Base-by-base conservation (phyloP, 2,329 filamentous ascomycete genomes). In the Sarocladiaceae sp. region DNA sequence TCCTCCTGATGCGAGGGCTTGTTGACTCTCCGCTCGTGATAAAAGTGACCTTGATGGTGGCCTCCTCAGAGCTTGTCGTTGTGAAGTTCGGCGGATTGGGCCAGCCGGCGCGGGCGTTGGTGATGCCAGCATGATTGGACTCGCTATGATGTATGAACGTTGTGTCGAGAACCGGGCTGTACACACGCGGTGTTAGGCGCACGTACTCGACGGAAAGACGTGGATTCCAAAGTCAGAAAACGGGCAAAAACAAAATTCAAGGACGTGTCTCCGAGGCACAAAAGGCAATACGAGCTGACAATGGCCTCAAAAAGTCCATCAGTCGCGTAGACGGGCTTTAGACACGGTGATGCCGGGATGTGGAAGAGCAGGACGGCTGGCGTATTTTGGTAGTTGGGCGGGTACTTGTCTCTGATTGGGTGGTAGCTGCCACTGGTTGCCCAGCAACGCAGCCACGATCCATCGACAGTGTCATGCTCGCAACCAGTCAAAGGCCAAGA, bases 61-160 rank as follows among this genome's bases (percentile, higher is more conserved):
- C 40, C 78, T 76, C 59, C 77, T 73, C 46, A 80, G 65, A 35
- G 76, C 75, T 57, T 83, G 81, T 57, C 81, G 71, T 55, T 80
- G 71, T 4, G 81, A 83, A 8, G 77, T 76, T 60, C 80, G 76
- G 61, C 81, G 53, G 65, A 71, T 51, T 68, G 72, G 60, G 72
- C 74, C 60, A 75, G 72, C 70, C 58, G 72, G 75, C 61, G 77
- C 69, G 31, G 82, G 79, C 4, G 80, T 82, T 52, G 79, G 79
- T 58, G 79, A 83, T 57, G 71, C 72, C 58, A 57, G 51, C 58
- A 57, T 56, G 51, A 53, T 55, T 59, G 56, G 53, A 60, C 51
- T 46, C 23, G 39, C 53, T 54, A 50, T 49, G 52, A 50, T 35
- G 28, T 52, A 54, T 58, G n/a, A 40, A 40, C 7, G 17, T 40